Conservation (phyloP, 176 grass and related monocot genomes). For the Zea luxurians region DNA sequence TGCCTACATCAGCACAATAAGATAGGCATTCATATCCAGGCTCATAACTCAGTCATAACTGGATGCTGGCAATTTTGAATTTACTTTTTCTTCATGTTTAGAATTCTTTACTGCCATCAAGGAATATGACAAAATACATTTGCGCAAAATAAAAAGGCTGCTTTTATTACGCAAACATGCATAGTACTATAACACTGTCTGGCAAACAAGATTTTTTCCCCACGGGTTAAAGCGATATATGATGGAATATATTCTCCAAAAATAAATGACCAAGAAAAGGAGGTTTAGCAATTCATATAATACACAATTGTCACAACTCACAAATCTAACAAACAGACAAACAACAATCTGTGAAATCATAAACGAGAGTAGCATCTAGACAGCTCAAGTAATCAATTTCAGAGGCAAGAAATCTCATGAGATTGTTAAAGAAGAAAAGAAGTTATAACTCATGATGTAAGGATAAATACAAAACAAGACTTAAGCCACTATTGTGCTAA, state of each 20-base stretch:
- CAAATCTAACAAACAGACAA: slow-evolving; percentile 13
- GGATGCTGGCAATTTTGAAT: neutral
- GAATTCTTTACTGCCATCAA: neutral
- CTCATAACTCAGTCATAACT: neutral
- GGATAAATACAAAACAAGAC: neutral
- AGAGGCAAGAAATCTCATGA: neutral
- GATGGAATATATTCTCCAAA: neutral
- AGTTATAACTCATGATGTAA: neutral
- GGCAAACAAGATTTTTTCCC: neutral
- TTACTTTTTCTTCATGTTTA: neutral
- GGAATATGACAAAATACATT: neutral
- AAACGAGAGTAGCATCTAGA: neutral
- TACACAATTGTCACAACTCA: neutral
- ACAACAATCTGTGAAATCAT: neutral
- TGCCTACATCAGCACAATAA: neutral
- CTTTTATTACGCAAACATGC: neutral
- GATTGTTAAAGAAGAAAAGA: neutral
- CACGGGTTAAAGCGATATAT: neutral
- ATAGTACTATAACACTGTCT: neutral
- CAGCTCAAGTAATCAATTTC: neutral
- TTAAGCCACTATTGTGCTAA: neutral
- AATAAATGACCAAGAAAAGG: neutral
- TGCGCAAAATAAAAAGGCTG: neutral
- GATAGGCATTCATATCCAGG: too few relatives aligned
- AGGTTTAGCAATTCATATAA: neutral